These are phyloP conservation scores for Chaetomiaceae sp. DNA, from an alignment of 2,329 filamentous ascomycete genomes.

Conservation along the genomic window DNA sequence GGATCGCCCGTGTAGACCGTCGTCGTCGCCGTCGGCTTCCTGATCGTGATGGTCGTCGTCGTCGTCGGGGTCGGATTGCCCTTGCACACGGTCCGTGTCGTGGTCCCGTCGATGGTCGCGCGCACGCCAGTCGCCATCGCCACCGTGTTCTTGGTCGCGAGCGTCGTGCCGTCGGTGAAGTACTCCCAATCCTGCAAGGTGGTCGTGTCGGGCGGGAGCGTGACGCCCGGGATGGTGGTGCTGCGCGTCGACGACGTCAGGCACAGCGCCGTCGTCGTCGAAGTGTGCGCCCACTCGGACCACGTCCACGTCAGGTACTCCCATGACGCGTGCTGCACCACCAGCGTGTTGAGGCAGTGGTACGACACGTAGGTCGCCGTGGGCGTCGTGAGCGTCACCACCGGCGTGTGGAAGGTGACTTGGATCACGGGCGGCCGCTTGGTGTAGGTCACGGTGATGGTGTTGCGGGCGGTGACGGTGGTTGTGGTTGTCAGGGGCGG, in stretches of 20 bases:
- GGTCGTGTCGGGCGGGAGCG: not conserved
- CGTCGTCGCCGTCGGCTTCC: not conserved
- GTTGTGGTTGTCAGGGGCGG: not conserved
- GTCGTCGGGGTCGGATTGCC: not conserved
- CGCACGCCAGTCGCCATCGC: constrained; percentile 4
- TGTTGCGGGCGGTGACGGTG: not conserved
- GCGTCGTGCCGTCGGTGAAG: constrained; percentile 2
- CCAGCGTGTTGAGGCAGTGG: constrained; percentile 18
- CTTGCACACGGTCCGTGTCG: constrained; percentile 5
- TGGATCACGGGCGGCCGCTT: not conserved
- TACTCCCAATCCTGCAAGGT: constrained; percentile 17
- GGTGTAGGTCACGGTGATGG: constrained; percentile 10
- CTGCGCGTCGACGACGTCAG: constrained; percentile 13
- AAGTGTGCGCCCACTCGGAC: not conserved
- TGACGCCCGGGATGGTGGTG: constrained; percentile 16
- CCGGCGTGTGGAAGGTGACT: not conserved
- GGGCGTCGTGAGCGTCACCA: constrained; percentile 8
- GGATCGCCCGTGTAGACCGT: not conserved
- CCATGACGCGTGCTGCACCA: constrained; percentile 9
- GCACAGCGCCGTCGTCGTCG: constrained; percentile 9
- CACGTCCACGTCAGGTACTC: constrained; percentile 13
- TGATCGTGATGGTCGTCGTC: not conserved
- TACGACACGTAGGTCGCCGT: not conserved
- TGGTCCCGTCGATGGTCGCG: not conserved
- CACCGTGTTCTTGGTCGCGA: constrained; percentile 13